Conservation (phyloP, 2,329 filamentous ascomycete species). For the Exophiala xenobiotica region DNA sequence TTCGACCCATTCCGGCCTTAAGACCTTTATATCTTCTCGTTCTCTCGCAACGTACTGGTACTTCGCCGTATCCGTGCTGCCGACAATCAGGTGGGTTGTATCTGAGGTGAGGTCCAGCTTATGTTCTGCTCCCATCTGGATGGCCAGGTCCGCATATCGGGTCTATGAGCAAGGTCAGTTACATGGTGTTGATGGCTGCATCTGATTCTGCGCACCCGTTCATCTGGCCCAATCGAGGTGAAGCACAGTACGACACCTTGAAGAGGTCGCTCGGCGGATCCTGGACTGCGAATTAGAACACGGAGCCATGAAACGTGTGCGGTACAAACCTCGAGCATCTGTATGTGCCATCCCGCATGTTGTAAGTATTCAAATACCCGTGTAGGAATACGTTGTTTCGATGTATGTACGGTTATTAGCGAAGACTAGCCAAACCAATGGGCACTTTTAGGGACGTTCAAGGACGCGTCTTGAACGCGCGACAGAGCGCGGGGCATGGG, state of each 20-base stretch:
- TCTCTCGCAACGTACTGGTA: slow-evolving; percentile 93
- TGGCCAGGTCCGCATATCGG: slow-evolving; percentile 50
- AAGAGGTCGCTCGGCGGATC: slow-evolving; percentile 30
- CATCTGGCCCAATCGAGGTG: slow-evolving; percentile 77
- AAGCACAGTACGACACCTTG: slow-evolving; percentile 76
- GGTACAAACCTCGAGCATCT: slow-evolving; percentile 5
- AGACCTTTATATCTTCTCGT: slow-evolving; percentile 78
- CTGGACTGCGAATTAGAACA: slow-evolving; percentile 7
- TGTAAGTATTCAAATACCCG: background rate
- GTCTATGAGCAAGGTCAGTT: slow-evolving; percentile 33
- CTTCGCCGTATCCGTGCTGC: slow-evolving; percentile 84
- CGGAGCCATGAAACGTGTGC: background rate
- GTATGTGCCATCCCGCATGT: slow-evolving; percentile 10
- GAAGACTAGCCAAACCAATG: no score
- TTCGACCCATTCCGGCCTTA: slow-evolving; percentile 81
- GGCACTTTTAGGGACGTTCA: no score
- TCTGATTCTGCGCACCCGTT: slow-evolving; percentile 59
- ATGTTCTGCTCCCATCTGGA: slow-evolving; percentile 81
- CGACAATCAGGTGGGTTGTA: slow-evolving; percentile 91
- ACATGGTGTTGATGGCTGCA: slow-evolving; percentile 15
- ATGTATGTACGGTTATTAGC: no score
- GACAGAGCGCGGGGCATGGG: no score
- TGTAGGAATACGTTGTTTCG: no score
- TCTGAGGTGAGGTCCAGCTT: slow-evolving; percentile 93
- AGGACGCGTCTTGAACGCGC: no score